Conservation (phyloP, 1,139 yeast genomes). For the Nakaseomyces sp. region DNA sequence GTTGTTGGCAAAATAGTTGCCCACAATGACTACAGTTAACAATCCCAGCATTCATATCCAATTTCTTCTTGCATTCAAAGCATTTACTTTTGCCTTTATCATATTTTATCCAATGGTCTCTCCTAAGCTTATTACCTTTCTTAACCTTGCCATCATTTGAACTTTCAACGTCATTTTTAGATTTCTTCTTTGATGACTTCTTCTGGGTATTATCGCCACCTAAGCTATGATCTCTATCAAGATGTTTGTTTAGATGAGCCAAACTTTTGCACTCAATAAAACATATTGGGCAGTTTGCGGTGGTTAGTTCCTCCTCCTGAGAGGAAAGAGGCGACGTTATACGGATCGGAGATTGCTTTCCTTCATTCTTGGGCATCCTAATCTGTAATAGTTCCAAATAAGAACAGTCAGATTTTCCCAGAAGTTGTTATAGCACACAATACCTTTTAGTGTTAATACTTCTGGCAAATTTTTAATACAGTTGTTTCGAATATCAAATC, state of each 20-base stretch:
- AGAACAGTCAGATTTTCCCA: no score
- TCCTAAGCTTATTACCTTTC: constrained; percentile 32
- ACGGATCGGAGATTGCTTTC: background rate
- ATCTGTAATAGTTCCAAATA: background rate
- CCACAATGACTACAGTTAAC: constrained; percentile 72
- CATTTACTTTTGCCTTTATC: constrained; percentile 37
- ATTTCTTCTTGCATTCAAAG: constrained; percentile 34
- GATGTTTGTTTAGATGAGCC: constrained; percentile 54
- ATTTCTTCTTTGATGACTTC: constrained; percentile 12
- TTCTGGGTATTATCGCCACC: constrained; percentile 15
- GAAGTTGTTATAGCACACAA: no score
- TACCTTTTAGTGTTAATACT: no score
- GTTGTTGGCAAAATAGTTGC: constrained; percentile 54
- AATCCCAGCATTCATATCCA: constrained; percentile 43
- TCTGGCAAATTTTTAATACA: no score
- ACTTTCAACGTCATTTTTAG: background rate
- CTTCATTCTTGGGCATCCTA: constrained; percentile 1
- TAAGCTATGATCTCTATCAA: constrained; percentile 57
- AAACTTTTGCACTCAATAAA: constrained; percentile 49
- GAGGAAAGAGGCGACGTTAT: background rate
- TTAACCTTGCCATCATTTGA: background rate
- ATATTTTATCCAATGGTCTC: constrained; percentile 54
- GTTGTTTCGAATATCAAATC: no score
- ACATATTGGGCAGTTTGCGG: constrained; percentile 59
- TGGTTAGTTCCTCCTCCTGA: constrained; percentile 4